Percentiles rank a stretch among this genome's conserved stretches.
Evolutionary conservation across 495 filamentous ascomycete species (phyloP).

Genomic region (Bryoglossum gracile): DNA sequence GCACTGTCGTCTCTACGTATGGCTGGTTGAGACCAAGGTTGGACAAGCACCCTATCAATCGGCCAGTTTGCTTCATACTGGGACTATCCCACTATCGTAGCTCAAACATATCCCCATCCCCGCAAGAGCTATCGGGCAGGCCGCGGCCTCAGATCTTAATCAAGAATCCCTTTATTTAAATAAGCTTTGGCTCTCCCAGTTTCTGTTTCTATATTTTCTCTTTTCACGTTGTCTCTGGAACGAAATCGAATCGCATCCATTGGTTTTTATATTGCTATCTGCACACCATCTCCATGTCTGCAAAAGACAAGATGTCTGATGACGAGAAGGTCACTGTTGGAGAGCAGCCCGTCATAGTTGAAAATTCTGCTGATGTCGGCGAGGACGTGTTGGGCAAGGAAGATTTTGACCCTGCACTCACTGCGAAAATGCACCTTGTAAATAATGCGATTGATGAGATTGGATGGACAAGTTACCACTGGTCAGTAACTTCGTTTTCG

Average conservation of each 20-base stretch:
- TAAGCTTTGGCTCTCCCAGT: not conserved
- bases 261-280: not conserved
- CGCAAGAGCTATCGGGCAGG: constrained; percentile 6
- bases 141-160: not conserved
- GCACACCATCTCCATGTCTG: constrained; percentile 7
- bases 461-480: constrained; percentile 60
- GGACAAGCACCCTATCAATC: not conserved
- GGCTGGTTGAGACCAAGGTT: not conserved
- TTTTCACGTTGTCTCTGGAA: not conserved
- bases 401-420: constrained; percentile 54
- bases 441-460: constrained; percentile 73
- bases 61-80: not conserved
- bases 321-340: constrained; percentile 11
- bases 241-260: not conserved
- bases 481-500: constrained; percentile 27
- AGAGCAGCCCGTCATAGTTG: constrained; percentile 7
- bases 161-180: not conserved
- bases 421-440: constrained; percentile 60
- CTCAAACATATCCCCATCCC: not conserved
- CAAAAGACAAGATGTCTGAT: not conserved
- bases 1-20: not conserved
- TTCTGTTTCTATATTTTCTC: not conserved
- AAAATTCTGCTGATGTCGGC: constrained; percentile 25
- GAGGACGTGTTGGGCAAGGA: constrained; percentile 43
- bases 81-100: not conserved